Percentiles rank a stretch among this genome's conserved stretches.
Evolutionary conservation across 805 yeast species (phyloP).

Genomic region (Candida xyloterini): DNA sequence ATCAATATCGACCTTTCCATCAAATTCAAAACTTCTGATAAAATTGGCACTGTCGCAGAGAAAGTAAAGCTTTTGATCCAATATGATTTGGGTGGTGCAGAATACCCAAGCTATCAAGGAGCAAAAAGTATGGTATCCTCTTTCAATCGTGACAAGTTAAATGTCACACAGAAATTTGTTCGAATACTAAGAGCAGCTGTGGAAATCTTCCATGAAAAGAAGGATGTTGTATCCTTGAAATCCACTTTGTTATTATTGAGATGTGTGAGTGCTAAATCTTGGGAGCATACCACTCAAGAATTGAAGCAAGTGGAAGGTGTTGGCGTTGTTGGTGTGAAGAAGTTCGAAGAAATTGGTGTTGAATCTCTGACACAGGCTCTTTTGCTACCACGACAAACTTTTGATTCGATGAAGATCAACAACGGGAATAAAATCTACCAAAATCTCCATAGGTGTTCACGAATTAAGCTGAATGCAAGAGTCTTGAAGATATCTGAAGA

Average conservation of each 20-base stretch:
- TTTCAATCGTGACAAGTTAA: conserved; percentile 42
- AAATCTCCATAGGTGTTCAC: background rate
- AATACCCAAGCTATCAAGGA: conserved; percentile 43
- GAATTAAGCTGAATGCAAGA: background rate
- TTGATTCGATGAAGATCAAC: conserved; percentile 43
- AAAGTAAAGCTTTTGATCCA: conserved; percentile 45
- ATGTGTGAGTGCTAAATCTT: conserved; percentile 42
- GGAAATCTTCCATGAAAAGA: conserved; percentile 40
- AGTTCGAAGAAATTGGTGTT: conserved; percentile 37
- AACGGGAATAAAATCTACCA: conserved; percentile 1
- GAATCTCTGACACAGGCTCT: conserved; percentile 31
- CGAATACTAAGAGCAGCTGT: conserved; percentile 43
- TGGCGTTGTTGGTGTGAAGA: conserved; percentile 40
- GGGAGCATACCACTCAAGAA: conserved; percentile 48
- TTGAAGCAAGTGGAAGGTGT: conserved; percentile 48
- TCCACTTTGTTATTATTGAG: conserved; percentile 38
- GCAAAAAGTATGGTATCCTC: conserved; percentile 37
- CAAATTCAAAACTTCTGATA: conserved; percentile 35
- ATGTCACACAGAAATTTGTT: conserved; percentile 40
- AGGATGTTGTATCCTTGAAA: conserved; percentile 41
- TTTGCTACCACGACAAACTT: conserved; percentile 29
- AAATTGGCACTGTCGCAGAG: conserved; percentile 26
- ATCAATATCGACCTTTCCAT: conserved; percentile 40
- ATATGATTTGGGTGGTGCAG: conserved; percentile 49
- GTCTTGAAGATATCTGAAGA: background rate